Evolutionary conservation across 305 asterid species (phyloP).

Genomic region (Solanum chacoense): DNA sequence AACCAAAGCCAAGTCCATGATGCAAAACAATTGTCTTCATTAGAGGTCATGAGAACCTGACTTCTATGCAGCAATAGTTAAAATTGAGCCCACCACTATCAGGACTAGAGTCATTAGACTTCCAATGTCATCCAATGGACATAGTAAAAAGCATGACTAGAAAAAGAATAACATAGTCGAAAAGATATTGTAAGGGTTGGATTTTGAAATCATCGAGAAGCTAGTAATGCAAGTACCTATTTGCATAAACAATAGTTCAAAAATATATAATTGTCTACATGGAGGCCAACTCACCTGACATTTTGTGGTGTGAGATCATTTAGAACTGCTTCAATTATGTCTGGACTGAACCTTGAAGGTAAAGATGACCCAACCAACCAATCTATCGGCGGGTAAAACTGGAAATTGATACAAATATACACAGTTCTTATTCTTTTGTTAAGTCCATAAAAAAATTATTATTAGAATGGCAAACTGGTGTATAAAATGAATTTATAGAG

Average conservation of each 20-base stretch:
- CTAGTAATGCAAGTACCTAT: not conserved
- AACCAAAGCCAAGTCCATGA: not conserved
- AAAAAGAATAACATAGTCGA: not conserved
- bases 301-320: slow-evolving; percentile 67
- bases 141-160: not conserved
- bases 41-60: not conserved
- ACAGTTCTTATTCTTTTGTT: not conserved
- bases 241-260: not conserved
- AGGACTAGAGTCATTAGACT: not conserved
- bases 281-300: slow-evolving; percentile 44
- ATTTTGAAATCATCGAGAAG: not conserved
- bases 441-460: not conserved
- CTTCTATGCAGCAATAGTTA: not conserved
- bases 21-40: not conserved
- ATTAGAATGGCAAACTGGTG: not conserved
- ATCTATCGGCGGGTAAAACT: slow-evolving; percentile 81
- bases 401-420: not conserved
- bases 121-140: not conserved
- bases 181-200: not conserved
- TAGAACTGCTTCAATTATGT: slow-evolving; percentile 47
- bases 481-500: not conserved
- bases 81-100: not conserved
- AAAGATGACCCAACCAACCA: slow-evolving; percentile 89
- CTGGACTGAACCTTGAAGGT: slow-evolving; percentile 59
- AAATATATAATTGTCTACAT: not conserved